Conservation (phyloP, 148 eudicot species). For the Cornus kousa region DNA sequence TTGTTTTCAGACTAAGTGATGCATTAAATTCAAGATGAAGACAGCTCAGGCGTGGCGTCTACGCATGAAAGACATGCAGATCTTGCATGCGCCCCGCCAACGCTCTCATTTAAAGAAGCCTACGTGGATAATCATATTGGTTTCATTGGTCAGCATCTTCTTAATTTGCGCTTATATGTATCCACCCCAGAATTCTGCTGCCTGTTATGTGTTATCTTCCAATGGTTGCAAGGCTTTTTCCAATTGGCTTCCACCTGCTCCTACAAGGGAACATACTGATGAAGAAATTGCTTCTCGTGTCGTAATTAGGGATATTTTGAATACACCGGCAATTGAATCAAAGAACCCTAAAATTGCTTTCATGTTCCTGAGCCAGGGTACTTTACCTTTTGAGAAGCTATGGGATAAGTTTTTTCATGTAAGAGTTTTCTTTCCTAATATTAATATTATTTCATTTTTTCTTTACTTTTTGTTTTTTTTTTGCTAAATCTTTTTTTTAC, state of each 20-base stretch:
- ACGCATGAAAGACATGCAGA: slow-evolving; percentile 58
- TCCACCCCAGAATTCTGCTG: slow-evolving; percentile 66
- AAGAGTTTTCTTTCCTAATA: slow-evolving; percentile 17
- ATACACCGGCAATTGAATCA: slow-evolving; percentile 35
- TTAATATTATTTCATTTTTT: neutral
- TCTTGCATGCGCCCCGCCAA: slow-evolving; percentile 59
- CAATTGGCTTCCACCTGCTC: slow-evolving; percentile 64
- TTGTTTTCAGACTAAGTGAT: slow-evolving; percentile 11
- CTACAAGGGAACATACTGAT: slow-evolving; percentile 65
- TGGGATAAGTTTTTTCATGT: slow-evolving; percentile 91
- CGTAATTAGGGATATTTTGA: slow-evolving; percentile 66
- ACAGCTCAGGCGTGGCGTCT: slow-evolving; percentile 60
- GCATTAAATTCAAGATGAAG: slow-evolving; percentile 46
- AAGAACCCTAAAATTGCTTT: slow-evolving; percentile 71
- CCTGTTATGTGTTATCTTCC: slow-evolving; percentile 70
- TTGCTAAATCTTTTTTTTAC: neutral
- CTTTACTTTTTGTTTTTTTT: neutral
- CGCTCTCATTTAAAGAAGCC: slow-evolving; percentile 66
- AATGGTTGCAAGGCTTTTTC: slow-evolving; percentile 63
- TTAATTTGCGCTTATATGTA: slow-evolving; percentile 69
- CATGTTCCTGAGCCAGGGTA: slow-evolving; percentile 70
- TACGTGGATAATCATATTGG: slow-evolving; percentile 68
- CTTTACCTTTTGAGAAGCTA: slow-evolving; percentile 75
- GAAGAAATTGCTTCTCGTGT: slow-evolving; percentile 76
- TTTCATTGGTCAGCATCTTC: slow-evolving; percentile 60